These are phyloP conservation scores for Penicillium cosmopolitanum DNA, from an alignment of 495 filamentous ascomycete species.

Conservation along the genomic window DNA sequence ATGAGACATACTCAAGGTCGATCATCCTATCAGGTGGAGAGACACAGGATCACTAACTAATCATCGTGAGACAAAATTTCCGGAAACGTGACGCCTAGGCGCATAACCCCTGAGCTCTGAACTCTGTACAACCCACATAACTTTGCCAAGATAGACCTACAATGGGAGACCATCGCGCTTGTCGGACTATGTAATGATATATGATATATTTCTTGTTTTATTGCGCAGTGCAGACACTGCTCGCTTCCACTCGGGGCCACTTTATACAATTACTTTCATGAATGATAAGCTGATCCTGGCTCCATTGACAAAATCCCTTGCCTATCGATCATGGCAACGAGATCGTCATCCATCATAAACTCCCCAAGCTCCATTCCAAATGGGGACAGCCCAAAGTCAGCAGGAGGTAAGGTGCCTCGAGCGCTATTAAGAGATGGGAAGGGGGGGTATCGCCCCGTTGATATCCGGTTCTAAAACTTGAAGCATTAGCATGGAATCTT, in stretches of 20 bases:
- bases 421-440: constrained; percentile 15
- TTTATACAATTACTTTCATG: not conserved
- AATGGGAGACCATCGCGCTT: no score
- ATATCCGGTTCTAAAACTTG: not conserved
- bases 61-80: no score
- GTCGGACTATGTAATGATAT: no score
- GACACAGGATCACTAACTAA: not conserved
- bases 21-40: not conserved
- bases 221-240: no score
- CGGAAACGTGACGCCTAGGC: no score
- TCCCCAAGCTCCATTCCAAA: constrained; percentile 46
- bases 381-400: constrained; percentile 29
- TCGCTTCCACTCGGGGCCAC: not conserved
- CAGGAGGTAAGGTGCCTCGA: constrained; percentile 2
- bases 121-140: no score
- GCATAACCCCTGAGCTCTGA: no score
- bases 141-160: no score
- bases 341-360: constrained; percentile 49
- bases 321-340: constrained; percentile 28
- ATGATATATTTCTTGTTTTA: no score
- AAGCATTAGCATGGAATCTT: not conserved
- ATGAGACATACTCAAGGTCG: not conserved
- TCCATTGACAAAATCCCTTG: constrained; percentile 7
- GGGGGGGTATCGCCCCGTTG: constrained; percentile 1
- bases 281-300: not conserved